Percentiles rank a stretch among this genome's conserved stretches.
phyloP scores from a whole-genome alignment of 306 rosid species.

The Lathyrus sativus region DNA sequence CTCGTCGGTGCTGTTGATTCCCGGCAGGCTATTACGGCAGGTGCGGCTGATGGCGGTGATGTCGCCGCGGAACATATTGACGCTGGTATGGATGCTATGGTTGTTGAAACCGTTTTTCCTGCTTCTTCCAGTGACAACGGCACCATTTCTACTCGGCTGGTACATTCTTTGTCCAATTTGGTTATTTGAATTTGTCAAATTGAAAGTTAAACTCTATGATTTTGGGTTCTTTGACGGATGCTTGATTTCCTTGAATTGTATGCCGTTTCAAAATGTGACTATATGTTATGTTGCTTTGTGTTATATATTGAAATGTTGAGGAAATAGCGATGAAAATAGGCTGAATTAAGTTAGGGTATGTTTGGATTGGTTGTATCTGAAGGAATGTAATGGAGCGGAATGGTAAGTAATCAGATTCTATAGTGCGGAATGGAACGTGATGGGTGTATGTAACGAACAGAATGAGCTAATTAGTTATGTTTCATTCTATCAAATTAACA shows the following conservation, averaged over 20 bases:
- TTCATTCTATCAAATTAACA: too few relatives aligned
- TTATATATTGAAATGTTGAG: slow-evolving; percentile 1
- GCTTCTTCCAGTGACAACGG: slow-evolving; percentile 58
- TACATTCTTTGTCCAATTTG: slow-evolving; percentile 39
- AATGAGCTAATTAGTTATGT: too few relatives aligned
- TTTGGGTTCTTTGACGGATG: not conserved
- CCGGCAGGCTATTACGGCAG: slow-evolving; percentile 82
- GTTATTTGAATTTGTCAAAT: slow-evolving; percentile 2
- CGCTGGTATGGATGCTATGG: slow-evolving; percentile 75
- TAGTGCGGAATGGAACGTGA: too few relatives aligned
- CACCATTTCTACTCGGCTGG: slow-evolving; percentile 92
- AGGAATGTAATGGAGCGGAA: too few relatives aligned
- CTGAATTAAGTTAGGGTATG: too few relatives aligned
- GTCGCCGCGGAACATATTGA: slow-evolving; percentile 76
- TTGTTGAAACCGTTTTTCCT: slow-evolving; percentile 81
- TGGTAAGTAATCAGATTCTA: too few relatives aligned
- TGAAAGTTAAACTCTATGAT: slow-evolving; percentile 4
- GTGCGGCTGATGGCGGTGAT: slow-evolving; percentile 87
- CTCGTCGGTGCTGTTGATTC: slow-evolving; percentile 78
- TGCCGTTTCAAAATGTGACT: not conserved
- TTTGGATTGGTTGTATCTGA: too few relatives aligned
- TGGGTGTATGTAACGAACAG: too few relatives aligned
- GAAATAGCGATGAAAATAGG: not conserved
- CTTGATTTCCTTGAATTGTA: not conserved
- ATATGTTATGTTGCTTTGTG: slow-evolving; percentile 4